phyloP scores from a whole-genome alignment of 2,329 filamentous ascomycete genomes.

The Colletotrichum brevisporum region DNA sequence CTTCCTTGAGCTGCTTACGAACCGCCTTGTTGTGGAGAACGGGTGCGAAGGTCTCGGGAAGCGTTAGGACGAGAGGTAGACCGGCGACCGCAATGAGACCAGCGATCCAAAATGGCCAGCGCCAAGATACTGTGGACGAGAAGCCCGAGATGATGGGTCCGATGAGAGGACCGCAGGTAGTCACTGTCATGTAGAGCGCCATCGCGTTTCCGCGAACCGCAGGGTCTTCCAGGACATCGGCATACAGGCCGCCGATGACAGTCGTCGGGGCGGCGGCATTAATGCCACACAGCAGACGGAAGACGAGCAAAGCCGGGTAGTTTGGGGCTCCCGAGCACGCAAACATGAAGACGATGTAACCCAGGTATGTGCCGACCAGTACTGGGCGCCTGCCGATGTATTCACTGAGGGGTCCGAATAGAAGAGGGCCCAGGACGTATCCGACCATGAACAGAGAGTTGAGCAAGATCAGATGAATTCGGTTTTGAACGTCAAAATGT shows the following conservation, averaged over 20 bases:
- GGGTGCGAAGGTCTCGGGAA: conserved; percentile 64
- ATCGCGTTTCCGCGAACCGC: conserved; percentile 50
- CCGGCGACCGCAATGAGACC: conserved; percentile 48
- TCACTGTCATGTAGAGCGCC: conserved; percentile 53
- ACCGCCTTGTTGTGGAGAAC: conserved; percentile 66
- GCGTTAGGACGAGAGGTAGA: conserved; percentile 51
- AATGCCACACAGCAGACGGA: conserved; percentile 54
- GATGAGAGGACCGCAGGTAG: conserved; percentile 55
- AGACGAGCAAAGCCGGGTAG: conserved; percentile 58
- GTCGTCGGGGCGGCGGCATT: conserved; percentile 52
- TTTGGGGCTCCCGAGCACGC: conserved; percentile 57
- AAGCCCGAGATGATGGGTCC: conserved; percentile 68
- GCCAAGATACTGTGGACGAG: conserved; percentile 58
- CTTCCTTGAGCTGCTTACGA: conserved; percentile 60
- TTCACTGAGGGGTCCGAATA: conserved; percentile 53
- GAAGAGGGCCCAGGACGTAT: conserved; percentile 52
- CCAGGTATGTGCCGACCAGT: conserved; percentile 50
- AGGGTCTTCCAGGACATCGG: conserved; percentile 51
- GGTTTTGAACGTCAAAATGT: conserved; percentile 46
- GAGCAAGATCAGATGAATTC: conserved; percentile 49
- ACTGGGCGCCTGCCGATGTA: conserved; percentile 52
- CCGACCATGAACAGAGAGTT: conserved; percentile 55
- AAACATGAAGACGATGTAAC: conserved; percentile 52
- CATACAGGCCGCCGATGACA: conserved; percentile 51
- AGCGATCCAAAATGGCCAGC: conserved; percentile 58